phyloP scores from a whole-genome alignment of 192 early-diverging fungal genomes.

The Mortierella claussenii region DNA sequence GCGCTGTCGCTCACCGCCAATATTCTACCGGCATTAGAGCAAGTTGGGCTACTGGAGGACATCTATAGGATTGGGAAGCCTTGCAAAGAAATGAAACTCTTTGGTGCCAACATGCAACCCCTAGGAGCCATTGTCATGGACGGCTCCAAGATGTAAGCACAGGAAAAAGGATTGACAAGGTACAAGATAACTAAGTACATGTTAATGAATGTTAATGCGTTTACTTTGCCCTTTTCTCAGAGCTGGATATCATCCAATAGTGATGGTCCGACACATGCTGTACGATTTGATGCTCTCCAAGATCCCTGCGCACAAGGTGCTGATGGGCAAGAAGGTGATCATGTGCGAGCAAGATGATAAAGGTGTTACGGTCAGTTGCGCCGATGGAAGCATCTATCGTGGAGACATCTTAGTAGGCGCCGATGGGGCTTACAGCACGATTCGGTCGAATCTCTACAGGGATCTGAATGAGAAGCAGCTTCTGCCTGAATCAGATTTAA shows the following conservation, averaged over 20 bases:
- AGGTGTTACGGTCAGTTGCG: slow-evolving; percentile 10
- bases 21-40: neutral
- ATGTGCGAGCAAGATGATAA: slow-evolving; percentile 5
- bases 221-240: neutral
- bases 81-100: neutral
- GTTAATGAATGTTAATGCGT: neutral
- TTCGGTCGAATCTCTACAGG: slow-evolving; percentile 16
- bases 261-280: slow-evolving; percentile 15
- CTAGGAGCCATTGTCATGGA: no score
- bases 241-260: slow-evolving; percentile 10
- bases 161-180: no score
- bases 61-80: neutral
- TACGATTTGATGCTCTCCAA: slow-evolving; percentile 12
- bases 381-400: slow-evolving; percentile 8
- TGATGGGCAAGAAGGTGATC: slow-evolving; percentile 17
- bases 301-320: slow-evolving; percentile 18
- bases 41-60: neutral
- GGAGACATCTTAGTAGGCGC: slow-evolving; percentile 29
- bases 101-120: neutral
- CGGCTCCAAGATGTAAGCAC: no score
- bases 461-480: neutral
- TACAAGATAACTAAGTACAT: no score
- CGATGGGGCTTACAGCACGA: slow-evolving; percentile 20
- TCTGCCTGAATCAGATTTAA: slow-evolving; percentile 12
- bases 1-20: neutral